Evolutionary conservation across 2,329 filamentous ascomycete species (phyloP), one percentile per base, ranked within the genome.

Genomic region (Cytospora piceicola): DNA sequence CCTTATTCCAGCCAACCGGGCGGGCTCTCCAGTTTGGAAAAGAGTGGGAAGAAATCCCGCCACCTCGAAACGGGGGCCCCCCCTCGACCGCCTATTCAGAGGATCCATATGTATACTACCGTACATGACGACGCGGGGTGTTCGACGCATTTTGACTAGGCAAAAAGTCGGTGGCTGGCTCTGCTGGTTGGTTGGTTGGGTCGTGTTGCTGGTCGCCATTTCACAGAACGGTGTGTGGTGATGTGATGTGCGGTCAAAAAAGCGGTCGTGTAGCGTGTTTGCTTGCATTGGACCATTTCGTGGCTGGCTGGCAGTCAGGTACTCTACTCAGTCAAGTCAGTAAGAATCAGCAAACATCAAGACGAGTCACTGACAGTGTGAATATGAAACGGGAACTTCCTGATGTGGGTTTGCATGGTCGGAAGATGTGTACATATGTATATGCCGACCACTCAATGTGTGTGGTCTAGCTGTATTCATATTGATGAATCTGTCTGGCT

Each of bases 401-500:
- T 36, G n/a, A 0, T 20, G 9, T 17, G 27, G 27, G 27, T 29
- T 29, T 29, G 27, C 27, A 29, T 3, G 27, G 27, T 29, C 27
- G 27, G 27, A 5, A 5, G 27, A 5, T 3, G 27, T 3, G 27
- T 29, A 29, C 27, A 29, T 49, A 39, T 29, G 52, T 42, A 57
- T 51, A 14, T 9, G 34, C 29, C 53, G 2, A 63, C 60, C 60
- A 57, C 34, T 57, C 9, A 34, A 12, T 46, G 20, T 46, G 39
- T 46, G 39, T 29, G 27, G 39, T 63, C 53, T 57, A 53, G 60
- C 9, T 36, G 42, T 56, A 51, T 63, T 63, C 60, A 57, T 49
- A 49, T 63, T 63, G 39, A 57, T 63, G 60, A 63, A 36, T 51
- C 39, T 63, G 60, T 30, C 53, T 63, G 60, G 29, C 42, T 46